Percentiles rank a stretch among this genome's conserved stretches.
Evolutionary conservation across 306 rosid species (phyloP).

Genomic region (Fragaria nilgerrensis): DNA sequence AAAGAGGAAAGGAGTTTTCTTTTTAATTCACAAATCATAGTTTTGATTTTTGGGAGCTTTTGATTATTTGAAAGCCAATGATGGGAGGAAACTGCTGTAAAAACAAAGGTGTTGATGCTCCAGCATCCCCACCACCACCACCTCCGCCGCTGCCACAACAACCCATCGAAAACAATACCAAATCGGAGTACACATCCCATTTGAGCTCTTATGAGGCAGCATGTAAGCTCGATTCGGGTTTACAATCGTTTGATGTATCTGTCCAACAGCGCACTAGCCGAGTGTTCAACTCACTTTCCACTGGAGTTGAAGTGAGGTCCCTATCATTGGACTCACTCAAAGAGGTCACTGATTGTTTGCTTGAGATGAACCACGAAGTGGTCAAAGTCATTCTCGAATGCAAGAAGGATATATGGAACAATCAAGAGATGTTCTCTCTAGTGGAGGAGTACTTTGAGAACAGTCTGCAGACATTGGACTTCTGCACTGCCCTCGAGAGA

Average conservation of each 20-base stretch:
- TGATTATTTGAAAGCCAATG: slow-evolving; percentile 27
- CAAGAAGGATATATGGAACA: slow-evolving; percentile 66
- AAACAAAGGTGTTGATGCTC: slow-evolving; percentile 27
- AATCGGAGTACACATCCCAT: slow-evolving; percentile 46
- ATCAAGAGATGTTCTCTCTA: slow-evolving; percentile 53
- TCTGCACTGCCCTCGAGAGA: slow-evolving; percentile 64
- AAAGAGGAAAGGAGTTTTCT: neutral
- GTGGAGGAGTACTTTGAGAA: slow-evolving; percentile 68
- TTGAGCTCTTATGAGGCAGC: slow-evolving; percentile 80
- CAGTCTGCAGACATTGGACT: slow-evolving; percentile 61
- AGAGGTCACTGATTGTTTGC: slow-evolving; percentile 64
- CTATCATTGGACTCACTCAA: slow-evolving; percentile 62
- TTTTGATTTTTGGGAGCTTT: neutral
- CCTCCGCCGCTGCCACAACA: slow-evolving; percentile 13
- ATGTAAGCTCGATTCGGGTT: slow-evolving; percentile 55
- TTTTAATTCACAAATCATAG: neutral
- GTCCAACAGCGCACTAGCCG: slow-evolving; percentile 64
- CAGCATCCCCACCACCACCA: neutral
- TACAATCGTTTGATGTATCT: slow-evolving; percentile 61
- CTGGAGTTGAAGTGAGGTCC: slow-evolving; percentile 57
- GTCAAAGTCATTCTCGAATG: slow-evolving; percentile 60
- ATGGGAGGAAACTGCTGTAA: slow-evolving; percentile 80
- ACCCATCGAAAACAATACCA: slow-evolving; percentile 36
- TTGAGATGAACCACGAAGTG: slow-evolving; percentile 77
- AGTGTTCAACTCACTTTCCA: slow-evolving; percentile 60